Conservation (phyloP, 345 rosid species). For the Pugionium dolabratum region DNA sequence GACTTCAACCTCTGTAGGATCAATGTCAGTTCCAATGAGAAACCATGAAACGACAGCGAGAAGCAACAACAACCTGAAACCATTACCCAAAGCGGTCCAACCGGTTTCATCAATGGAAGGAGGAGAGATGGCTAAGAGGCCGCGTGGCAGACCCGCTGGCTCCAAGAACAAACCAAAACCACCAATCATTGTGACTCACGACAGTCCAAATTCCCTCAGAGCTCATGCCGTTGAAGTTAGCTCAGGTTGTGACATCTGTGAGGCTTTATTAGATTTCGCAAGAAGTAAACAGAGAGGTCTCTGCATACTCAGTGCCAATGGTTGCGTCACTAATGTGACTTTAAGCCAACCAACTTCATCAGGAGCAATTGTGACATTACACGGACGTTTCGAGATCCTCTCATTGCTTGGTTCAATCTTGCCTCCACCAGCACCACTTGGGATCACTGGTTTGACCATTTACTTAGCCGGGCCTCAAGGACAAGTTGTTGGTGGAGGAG, state of each 20-base stretch:
- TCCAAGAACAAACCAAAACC: constrained; percentile 49
- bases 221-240: constrained; percentile 91
- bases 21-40: constrained; percentile 47
- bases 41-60: constrained; percentile 53
- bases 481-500: constrained; percentile 90
- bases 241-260: constrained; percentile 83
- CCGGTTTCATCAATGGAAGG: constrained; percentile 60
- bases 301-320: constrained; percentile 75
- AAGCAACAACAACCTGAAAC: constrained; percentile 43
- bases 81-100: constrained; percentile 53
- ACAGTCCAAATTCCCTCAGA: constrained; percentile 84
- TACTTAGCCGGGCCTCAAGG: constrained; percentile 92
- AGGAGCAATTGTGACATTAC: constrained; percentile 87
- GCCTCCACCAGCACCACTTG: constrained; percentile 91
- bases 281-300: constrained; percentile 87
- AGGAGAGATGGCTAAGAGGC: constrained; percentile 62
- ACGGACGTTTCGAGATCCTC: constrained; percentile 93
- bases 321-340: constrained; percentile 85
- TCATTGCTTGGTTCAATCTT: constrained; percentile 86
- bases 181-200: constrained; percentile 77
- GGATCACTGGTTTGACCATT: constrained; percentile 79
- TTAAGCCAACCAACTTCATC: constrained; percentile 80
- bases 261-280: constrained; percentile 69
- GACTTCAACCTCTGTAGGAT: constrained; percentile 45
- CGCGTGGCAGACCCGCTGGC: constrained; percentile 95